phyloP scores from a whole-genome alignment of 257 asterid species.

The Petunia secreta region DNA sequence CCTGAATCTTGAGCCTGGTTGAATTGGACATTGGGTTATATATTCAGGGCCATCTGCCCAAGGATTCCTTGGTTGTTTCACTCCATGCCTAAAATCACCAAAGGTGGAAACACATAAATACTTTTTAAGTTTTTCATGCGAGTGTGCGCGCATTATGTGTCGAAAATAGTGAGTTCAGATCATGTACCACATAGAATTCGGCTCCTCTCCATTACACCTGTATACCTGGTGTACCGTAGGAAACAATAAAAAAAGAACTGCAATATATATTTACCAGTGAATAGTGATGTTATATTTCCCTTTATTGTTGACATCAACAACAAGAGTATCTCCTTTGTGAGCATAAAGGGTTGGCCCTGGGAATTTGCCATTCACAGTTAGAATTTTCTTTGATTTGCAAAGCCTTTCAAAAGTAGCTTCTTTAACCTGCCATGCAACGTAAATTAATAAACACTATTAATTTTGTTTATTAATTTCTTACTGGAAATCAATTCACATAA shows the following conservation, averaged over 20 bases:
- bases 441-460: background rate
- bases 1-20: slow-evolving; percentile 51
- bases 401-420: slow-evolving; percentile 58
- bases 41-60: slow-evolving; percentile 73
- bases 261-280: slow-evolving; percentile 46
- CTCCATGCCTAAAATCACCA: slow-evolving; percentile 61
- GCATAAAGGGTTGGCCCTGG: slow-evolving; percentile 65
- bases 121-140: too few relatives aligned
- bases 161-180: too few relatives aligned
- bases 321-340: slow-evolving; percentile 53
- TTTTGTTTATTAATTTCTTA: too few relatives aligned
- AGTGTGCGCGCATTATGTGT: too few relatives aligned
- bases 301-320: slow-evolving; percentile 49
- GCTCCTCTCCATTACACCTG: too few relatives aligned
- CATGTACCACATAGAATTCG: too few relatives aligned
- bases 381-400: slow-evolving; percentile 53
- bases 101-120: background rate
- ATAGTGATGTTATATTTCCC: slow-evolving; percentile 60
- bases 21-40: slow-evolving; percentile 73
- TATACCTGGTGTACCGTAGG: background rate
- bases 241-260: background rate
- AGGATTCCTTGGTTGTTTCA: slow-evolving; percentile 68
- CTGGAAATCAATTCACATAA: background rate
- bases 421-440: slow-evolving; percentile 44
- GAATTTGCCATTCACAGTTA: slow-evolving; percentile 65